A percentile compares a stretch with the other conserved stretches of the same genome.
Conservation (phyloP, 2,329 filamentous ascomycete genomes). For the Westerdykella sp. region DNA sequence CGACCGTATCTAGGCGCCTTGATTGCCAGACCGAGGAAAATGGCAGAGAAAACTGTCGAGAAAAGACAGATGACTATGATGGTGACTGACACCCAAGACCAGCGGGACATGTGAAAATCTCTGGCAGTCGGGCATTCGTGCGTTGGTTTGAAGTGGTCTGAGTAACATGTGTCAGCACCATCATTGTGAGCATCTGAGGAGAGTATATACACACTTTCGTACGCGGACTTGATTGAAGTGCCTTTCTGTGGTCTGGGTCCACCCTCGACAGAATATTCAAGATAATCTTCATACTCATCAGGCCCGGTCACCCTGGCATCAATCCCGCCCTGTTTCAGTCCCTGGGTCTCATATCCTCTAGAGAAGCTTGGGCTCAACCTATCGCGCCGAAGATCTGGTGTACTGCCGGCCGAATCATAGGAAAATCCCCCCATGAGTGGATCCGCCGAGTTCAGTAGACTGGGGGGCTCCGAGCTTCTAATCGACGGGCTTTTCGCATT, state of each 20-base stretch:
- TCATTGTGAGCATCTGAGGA: background rate
- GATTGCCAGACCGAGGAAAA: slow-evolving; percentile 61
- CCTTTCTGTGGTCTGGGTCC: slow-evolving; percentile 6
- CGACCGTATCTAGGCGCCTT: slow-evolving; percentile 57
- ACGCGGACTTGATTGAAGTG: slow-evolving; percentile 31
- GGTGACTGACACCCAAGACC: slow-evolving; percentile 45
- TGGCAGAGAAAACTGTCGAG: slow-evolving; percentile 56
- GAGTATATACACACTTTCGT: slow-evolving; percentile 18
- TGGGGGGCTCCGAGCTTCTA: slow-evolving; percentile 16
- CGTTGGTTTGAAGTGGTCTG: slow-evolving; percentile 28
- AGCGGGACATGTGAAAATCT: slow-evolving; percentile 35
- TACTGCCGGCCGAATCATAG: slow-evolving; percentile 21
- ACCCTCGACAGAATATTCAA: slow-evolving; percentile 16
- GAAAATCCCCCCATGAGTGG: slow-evolving; percentile 25
- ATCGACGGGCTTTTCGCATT: slow-evolving; percentile 10
- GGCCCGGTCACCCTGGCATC: slow-evolving; percentile 4
- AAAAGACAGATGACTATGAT: slow-evolving; percentile 50
- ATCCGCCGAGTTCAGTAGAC: slow-evolving; percentile 24
- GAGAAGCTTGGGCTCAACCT: slow-evolving; percentile 27
- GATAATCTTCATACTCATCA: slow-evolving; percentile 27
- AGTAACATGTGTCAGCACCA: background rate
- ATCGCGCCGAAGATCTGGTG: slow-evolving; percentile 30
- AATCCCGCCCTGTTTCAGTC: slow-evolving; percentile 14
- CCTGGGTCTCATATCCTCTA: slow-evolving; percentile 19
- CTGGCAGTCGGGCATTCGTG: slow-evolving; percentile 33